A percentile compares a stretch with the other conserved stretches of the same genome.
Conservation (phyloP, 2,329 filamentous ascomycete species). For the Pyrenophora seminiperda region DNA sequence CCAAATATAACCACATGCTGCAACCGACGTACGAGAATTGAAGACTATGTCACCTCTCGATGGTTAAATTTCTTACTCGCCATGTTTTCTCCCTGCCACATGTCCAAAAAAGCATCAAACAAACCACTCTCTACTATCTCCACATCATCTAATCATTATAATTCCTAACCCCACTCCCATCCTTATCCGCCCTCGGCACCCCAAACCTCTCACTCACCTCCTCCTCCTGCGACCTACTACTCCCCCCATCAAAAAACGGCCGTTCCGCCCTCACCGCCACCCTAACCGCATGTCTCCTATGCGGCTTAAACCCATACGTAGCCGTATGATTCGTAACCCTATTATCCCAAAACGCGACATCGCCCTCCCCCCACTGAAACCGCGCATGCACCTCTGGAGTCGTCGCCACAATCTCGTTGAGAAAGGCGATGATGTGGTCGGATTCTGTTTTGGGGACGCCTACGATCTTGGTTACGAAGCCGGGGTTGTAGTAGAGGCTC, state of each 20-base stretch:
- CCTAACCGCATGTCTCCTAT: conserved; percentile 60
- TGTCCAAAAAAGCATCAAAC: too few species aligned
- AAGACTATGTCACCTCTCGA: too few species aligned
- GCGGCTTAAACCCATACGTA: conserved; percentile 62
- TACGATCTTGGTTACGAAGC: conserved; percentile 63
- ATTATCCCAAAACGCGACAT: conserved; percentile 73
- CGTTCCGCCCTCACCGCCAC: conserved; percentile 56
- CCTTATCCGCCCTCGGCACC: conserved; percentile 59
- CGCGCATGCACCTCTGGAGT: conserved; percentile 72
- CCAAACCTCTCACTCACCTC: conserved; percentile 56
- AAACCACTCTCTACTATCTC: too few species aligned
- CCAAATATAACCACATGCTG: too few species aligned
- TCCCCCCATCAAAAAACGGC: conserved; percentile 52
- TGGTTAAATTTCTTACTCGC: too few species aligned
- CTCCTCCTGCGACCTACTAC: conserved; percentile 61
- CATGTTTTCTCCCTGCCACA: too few species aligned
- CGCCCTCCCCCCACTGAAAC: conserved; percentile 67
- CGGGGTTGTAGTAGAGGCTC: conserved; percentile 63
- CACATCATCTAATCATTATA: conserved; percentile 58
- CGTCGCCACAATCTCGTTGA: conserved; percentile 61
- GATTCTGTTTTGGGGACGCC: conserved; percentile 63
- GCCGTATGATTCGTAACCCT: conserved; percentile 61
- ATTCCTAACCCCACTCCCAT: conserved; percentile 61
- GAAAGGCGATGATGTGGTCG: conserved; percentile 57
- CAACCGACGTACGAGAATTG: too few species aligned